Conservation (phyloP, 805 yeast genomes). For the Pichia thaimueangensis region DNA sequence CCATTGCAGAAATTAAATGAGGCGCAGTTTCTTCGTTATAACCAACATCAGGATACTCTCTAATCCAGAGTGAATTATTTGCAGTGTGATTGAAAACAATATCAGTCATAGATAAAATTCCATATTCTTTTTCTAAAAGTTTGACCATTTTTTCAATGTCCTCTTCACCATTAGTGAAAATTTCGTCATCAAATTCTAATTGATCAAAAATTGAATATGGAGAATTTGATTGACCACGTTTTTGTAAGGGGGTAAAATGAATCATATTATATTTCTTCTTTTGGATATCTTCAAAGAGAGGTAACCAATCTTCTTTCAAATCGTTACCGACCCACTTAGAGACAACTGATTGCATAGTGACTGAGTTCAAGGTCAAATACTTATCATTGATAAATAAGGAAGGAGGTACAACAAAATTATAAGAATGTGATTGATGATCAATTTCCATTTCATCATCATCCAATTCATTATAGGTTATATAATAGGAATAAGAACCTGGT, state of each 20-base stretch:
- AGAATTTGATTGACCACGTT: constrained; percentile 83
- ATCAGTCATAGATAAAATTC: constrained; percentile 77
- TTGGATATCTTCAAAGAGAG: constrained; percentile 52
- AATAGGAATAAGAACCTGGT: constrained; percentile 81
- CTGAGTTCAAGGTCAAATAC: constrained; percentile 65
- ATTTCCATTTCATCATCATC: constrained; percentile 22
- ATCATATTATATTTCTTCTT: constrained; percentile 89
- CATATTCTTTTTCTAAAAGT: constrained; percentile 45
- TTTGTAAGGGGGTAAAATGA: constrained; percentile 91
- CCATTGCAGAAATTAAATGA: constrained; percentile 78
- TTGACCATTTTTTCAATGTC: constrained; percentile 50
- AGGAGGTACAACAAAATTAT: constrained; percentile 77
- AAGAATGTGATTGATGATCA: constrained; percentile 47
- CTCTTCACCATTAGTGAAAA: constrained; percentile 47
- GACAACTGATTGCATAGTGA: constrained; percentile 77
- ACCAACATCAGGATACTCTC: constrained; percentile 85
- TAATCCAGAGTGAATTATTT: constrained; percentile 78
- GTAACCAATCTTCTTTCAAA: constrained; percentile 52
- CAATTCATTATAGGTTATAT: constrained; percentile 47
- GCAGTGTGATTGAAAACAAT: constrained; percentile 96
- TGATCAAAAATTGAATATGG: constrained; percentile 93
- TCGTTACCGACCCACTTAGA: constrained; percentile 86
- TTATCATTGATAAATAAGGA: constrained; percentile 50
- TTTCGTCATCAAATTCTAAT: constrained; percentile 59
- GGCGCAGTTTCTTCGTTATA: constrained; percentile 86